Evolutionary conservation across 345 rosid genomes (phyloP).

Genomic region (Geranium rotundifolium): DNA sequence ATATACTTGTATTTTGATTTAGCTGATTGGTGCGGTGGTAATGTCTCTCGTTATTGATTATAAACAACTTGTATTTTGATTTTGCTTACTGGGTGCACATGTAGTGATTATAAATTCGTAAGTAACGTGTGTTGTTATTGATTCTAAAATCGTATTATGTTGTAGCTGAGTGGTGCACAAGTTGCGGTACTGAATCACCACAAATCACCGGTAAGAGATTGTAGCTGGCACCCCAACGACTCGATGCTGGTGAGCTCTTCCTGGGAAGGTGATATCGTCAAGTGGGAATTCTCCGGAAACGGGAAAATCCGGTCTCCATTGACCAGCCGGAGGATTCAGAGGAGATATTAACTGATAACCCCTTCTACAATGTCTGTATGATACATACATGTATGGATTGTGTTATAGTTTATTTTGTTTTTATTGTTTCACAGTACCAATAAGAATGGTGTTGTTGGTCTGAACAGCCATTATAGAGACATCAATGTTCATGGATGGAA

Average conservation of each 20-base stretch:
- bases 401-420: no score
- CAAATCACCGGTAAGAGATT: constrained; percentile 41
- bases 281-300: constrained; percentile 45
- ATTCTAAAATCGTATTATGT: neutral
- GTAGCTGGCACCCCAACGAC: constrained; percentile 56
- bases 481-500: no score
- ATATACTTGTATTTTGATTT: neutral
- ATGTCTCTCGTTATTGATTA: no score
- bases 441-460: no score
- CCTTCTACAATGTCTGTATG: no score
- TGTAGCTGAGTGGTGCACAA: constrained; percentile 38
- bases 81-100: constrained; percentile 40
- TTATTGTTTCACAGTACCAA: no score
- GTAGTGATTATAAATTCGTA: constrained; percentile 9
- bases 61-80: neutral
- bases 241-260: constrained; percentile 50
- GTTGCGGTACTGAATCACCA: constrained; percentile 37
- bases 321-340: constrained; percentile 5
- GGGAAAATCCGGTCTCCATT: constrained; percentile 3
- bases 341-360: constrained; percentile 1
- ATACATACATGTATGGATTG: no score
- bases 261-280: constrained; percentile 41
- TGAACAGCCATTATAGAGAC: no score
- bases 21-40: no score
- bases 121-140: no score